Conservation (phyloP, 2,329 filamentous ascomycete genomes). For the Anthostomella pinea region DNA sequence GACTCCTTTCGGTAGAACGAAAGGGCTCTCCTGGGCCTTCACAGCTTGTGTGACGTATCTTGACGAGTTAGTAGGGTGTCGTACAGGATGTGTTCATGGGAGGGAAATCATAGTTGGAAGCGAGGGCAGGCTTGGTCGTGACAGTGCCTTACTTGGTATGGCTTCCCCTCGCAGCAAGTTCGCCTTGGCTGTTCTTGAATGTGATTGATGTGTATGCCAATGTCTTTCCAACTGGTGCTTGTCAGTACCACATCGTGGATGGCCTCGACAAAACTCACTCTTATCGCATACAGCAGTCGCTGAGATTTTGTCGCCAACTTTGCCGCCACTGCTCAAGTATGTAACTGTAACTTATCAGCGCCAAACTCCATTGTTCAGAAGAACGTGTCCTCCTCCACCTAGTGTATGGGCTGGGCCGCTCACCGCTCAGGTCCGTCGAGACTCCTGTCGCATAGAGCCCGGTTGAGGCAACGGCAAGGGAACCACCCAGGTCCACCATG, state of each 20-base stretch:
- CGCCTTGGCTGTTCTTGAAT: constrained; percentile 57
- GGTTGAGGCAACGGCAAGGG: constrained; percentile 62
- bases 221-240: constrained; percentile 55
- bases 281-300: constrained; percentile 60
- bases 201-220: constrained; percentile 60
- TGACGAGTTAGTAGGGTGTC: constrained; percentile 14
- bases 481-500: constrained; percentile 67
- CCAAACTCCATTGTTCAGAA: no score
- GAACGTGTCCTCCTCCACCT: no score
- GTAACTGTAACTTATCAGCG: constrained; percentile 46
- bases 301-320: constrained; percentile 53
- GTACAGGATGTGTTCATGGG: no score
- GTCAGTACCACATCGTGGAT: not conserved
- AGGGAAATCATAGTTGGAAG: no score
- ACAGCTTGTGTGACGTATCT: constrained; percentile 41
- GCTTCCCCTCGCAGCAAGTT: constrained; percentile 60
- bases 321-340: constrained; percentile 58
- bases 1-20: constrained; percentile 21
- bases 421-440: constrained; percentile 63
- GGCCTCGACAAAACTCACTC: no score
- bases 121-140: no score
- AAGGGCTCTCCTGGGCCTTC: constrained; percentile 25
- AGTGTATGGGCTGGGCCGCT: not conserved
- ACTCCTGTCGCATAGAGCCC: constrained; percentile 62
- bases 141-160: constrained; percentile 57